Evolutionary conservation across 2,329 filamentous ascomycete genomes (phyloP).

Genomic region (Stagonosporopsis chrysanthemi): DNA sequence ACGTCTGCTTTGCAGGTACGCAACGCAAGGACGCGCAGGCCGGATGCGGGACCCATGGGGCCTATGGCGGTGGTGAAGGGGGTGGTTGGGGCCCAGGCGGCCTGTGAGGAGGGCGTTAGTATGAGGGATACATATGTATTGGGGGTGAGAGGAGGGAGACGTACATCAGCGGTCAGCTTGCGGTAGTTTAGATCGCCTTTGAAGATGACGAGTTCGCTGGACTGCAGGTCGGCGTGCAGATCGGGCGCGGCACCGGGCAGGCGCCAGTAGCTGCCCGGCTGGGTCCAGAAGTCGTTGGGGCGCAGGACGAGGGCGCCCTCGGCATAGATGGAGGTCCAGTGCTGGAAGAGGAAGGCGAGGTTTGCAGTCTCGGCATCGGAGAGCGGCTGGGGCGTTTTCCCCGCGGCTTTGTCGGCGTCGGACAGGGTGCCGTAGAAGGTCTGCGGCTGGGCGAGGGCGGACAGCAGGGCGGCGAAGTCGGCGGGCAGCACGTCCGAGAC

Average conservation of each 20-base stretch:
- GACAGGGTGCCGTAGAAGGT: conserved; percentile 79
- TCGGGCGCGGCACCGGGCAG: conserved; percentile 72
- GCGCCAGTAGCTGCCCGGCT: conserved; percentile 86
- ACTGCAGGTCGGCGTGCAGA: conserved; percentile 78
- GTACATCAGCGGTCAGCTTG: conserved; percentile 87
- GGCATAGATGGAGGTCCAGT: conserved; percentile 80
- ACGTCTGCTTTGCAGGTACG: conserved; percentile 97
- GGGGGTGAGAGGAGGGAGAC: conserved; percentile 43
- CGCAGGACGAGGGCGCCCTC: conserved; percentile 85
- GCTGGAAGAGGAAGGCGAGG: conserved; percentile 78
- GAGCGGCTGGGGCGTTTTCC: conserved; percentile 67
- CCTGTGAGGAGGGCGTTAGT: conserved; percentile 54
- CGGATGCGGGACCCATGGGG: conserved; percentile 80
- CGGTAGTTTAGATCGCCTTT: conserved; percentile 98
- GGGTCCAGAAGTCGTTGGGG: conserved; percentile 91
- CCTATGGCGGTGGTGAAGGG: conserved; percentile 86
- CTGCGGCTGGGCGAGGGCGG: conserved; percentile 78
- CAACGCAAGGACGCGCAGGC: conserved; percentile 83
- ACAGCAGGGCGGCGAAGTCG: conserved; percentile 85
- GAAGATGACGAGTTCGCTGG: conserved; percentile 88
- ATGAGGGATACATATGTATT: too few species aligned
- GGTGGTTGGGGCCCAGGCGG: conserved; percentile 84
- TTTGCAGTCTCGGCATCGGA: conserved; percentile 71
- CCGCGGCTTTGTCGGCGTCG: conserved; percentile 66
- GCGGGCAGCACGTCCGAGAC: conserved; percentile 90